Evolutionary conservation across 345 rosid genomes (phyloP), one percentile per base, ranked within the genome.

Genomic region (Rhodamnia argentea): DNA sequence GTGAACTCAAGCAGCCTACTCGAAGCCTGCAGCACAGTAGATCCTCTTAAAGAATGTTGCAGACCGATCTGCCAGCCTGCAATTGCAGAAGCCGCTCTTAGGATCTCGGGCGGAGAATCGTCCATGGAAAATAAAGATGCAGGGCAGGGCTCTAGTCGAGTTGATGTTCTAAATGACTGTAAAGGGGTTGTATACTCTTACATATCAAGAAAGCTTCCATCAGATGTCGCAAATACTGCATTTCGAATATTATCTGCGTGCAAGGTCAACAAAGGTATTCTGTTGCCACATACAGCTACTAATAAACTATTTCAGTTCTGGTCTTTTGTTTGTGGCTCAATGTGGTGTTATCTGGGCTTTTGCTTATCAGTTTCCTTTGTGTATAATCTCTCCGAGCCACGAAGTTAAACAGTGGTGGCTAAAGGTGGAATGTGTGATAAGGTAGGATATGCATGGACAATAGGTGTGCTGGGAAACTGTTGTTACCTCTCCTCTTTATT

Each of bases 11-110:
- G 92, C 93, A 94, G 94, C 84, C 90, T 97, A 84, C 92, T 97
- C 82, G 98, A 95, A 84, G 94, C 98, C 9, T 97, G 99, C 86
- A 85, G 94, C 86, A 88, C 90, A 22, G 93, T 97, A 85, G 99
- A 97, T 92, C 95, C 94, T 87, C 95, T 97, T 47, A 97, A 96
- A 86, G 99, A 97, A 89, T 96, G 98, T 74, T 97, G 99, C 86
- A 91, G 98, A 84, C 98, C 98, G 76, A 87, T 96, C 85, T 97
- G 99, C 90, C 97, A 94, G 88, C 93, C 95, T 82, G 98, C 98
- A 51, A 90, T 97, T 83, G 89, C 92, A 92, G 96, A 96, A 91
- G 98, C 99, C 89, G 95, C 95, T 59, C 92, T 97, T 88, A 89
- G 83, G 86, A 92, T 96, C 85, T 93, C 96, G 6, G 97, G 97